These are phyloP conservation scores for Cladorrhinum sp. DNA, from an alignment of 2,329 filamentous ascomycete species.

Conservation along the genomic window DNA sequence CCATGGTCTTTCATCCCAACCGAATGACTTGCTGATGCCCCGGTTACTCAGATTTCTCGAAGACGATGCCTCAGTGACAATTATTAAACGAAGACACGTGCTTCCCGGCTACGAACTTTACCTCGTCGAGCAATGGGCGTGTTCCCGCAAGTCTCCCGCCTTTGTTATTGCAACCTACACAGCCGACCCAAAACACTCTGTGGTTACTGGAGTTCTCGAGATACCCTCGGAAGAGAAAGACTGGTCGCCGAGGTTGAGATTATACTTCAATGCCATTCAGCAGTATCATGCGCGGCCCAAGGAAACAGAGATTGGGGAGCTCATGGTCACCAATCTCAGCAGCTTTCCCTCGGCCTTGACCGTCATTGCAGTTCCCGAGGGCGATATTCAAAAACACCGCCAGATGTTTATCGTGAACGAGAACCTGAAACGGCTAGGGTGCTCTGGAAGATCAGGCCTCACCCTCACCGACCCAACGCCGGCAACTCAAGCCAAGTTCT, in stretches of 20 bases:
- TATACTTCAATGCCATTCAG: conserved; percentile 83
- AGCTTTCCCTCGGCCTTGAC: conserved; percentile 88
- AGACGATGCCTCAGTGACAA: conserved; percentile 72
- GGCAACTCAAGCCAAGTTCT: conserved; percentile 86
- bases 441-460: conserved; percentile 83
- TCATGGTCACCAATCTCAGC: conserved; percentile 93
- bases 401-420: conserved; percentile 92
- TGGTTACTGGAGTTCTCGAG: conserved; percentile 76
- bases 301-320: conserved; percentile 74
- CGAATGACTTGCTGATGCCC: conserved; percentile 1
- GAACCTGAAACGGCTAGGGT: conserved; percentile 85
- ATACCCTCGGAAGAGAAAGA: conserved; percentile 74
- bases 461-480: conserved; percentile 73
- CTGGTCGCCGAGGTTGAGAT: conserved; percentile 75
- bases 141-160: conserved; percentile 84
- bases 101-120: conserved; percentile 89
- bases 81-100: conserved; percentile 67
- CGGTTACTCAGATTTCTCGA: conserved; percentile 64
- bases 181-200: conserved; percentile 73
- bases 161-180: conserved; percentile 92
- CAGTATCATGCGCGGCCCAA: conserved; percentile 82
- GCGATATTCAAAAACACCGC: conserved; percentile 75
- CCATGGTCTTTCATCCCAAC: neutral
- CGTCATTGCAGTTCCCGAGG: conserved; percentile 85
- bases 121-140: conserved; percentile 96